Evolutionary conservation across 2,329 filamentous ascomycete genomes (phyloP).

Genomic region (Fusarium nygamai): DNA sequence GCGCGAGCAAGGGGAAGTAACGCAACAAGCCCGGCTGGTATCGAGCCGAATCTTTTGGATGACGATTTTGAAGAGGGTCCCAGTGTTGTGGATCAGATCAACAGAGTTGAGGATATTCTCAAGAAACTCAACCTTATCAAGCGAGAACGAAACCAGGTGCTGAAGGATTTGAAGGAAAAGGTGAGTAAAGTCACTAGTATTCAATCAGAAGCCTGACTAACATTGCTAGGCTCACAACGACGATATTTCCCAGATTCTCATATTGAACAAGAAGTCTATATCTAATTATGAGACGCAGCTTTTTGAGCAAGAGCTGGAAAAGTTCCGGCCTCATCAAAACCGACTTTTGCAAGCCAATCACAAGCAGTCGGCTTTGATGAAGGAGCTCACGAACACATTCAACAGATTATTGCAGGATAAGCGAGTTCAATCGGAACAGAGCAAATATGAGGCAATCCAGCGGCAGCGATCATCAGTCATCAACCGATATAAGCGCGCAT

Average conservation of each 20-base stretch:
- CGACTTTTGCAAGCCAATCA: conserved; percentile 92
- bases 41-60: conserved; percentile 85
- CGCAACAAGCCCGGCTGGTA: conserved; percentile 66
- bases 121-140: conserved; percentile 94
- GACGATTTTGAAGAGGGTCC: conserved; percentile 86
- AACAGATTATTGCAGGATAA: conserved; percentile 92
- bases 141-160: conserved; percentile 86
- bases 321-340: conserved; percentile 93
- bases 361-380: conserved; percentile 93
- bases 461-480: conserved; percentile 83
- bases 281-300: conserved; percentile 90
- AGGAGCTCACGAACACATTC: conserved; percentile 89
- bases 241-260: conserved; percentile 96
- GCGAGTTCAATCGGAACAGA: conserved; percentile 91
- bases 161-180: conserved; percentile 98
- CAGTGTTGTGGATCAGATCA: conserved; percentile 90
- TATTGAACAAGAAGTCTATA: conserved; percentile 97
- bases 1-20: conserved; percentile 73
- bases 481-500: conserved; percentile 88
- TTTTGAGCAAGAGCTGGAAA: conserved; percentile 96
- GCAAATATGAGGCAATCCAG: conserved; percentile 90
- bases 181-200: conserved; percentile 58
- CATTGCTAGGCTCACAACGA: conserved; percentile 83
- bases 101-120: conserved; percentile 86
- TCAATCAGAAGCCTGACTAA: conserved; percentile 28